phyloP scores from a whole-genome alignment of 2,329 filamentous ascomycete species.

The Arthroderma sp. region DNA sequence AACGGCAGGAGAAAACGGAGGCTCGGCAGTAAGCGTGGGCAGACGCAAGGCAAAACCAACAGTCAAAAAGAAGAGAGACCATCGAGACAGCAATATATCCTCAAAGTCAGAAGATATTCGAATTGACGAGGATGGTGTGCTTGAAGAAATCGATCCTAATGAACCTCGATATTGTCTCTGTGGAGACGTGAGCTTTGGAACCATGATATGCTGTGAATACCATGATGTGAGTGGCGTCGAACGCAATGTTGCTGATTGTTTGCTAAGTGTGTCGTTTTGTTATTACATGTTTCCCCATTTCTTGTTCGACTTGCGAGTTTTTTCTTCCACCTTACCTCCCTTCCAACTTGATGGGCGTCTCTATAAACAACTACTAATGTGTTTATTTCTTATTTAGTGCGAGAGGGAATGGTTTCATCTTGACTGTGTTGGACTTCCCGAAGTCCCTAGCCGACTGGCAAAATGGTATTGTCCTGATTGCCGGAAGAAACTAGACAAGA shows the following conservation, averaged over 20 bases:
- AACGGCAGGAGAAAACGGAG: slow-evolving; percentile 45
- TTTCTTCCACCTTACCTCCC: neutral
- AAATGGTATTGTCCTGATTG: slow-evolving; percentile 59
- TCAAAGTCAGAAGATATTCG: slow-evolving; percentile 29
- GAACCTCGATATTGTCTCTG: slow-evolving; percentile 55
- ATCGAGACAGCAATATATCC: slow-evolving; percentile 17
- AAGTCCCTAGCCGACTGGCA: slow-evolving; percentile 46
- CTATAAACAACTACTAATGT: neutral
- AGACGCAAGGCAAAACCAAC: slow-evolving; percentile 45
- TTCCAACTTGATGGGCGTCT: slow-evolving; percentile 4
- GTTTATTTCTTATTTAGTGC: slow-evolving; percentile 35
- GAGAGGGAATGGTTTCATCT: slow-evolving; percentile 58
- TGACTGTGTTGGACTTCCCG: slow-evolving; percentile 46
- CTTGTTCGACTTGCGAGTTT: neutral
- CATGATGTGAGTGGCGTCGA: slow-evolving; percentile 36
- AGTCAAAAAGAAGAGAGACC: slow-evolving; percentile 33
- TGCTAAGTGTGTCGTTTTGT: slow-evolving; percentile 17
- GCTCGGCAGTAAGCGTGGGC: slow-evolving; percentile 50
- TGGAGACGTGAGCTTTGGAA: slow-evolving; percentile 51
- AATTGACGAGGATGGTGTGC: slow-evolving; percentile 37
- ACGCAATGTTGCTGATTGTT: slow-evolving; percentile 6
- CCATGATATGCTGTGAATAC: slow-evolving; percentile 56
- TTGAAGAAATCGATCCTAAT: slow-evolving; percentile 46
- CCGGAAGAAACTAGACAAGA: slow-evolving; percentile 38
- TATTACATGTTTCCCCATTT: slow-evolving; percentile 5